These are phyloP conservation scores for Cystobasidium pallidum DNA, from an alignment of 1,284 basidiomycete genomes.

Conservation along the genomic window DNA sequence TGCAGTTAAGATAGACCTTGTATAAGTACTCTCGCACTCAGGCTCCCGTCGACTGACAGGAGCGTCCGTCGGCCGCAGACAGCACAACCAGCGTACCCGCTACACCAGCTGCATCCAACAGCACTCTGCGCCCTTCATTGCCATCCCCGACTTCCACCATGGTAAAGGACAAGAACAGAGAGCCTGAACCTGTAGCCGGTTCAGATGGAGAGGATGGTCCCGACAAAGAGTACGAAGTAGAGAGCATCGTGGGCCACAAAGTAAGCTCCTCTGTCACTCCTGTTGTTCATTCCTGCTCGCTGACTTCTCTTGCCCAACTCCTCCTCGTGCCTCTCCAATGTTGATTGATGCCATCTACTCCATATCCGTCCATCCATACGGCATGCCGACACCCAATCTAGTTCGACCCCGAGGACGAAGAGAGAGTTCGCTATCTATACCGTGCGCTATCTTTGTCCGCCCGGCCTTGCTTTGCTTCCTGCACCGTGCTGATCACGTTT, in stretches of 20 bases:
- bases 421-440: slow-evolving; percentile 8
- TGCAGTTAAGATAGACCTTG: no score
- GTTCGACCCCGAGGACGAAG: slow-evolving; percentile 8
- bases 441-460: slow-evolving; percentile 9
- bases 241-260: slow-evolving; percentile 21
- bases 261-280: background rate
- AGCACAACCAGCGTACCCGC: background rate
- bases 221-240: slow-evolving; percentile 4
- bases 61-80: no score
- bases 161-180: slow-evolving; percentile 3
- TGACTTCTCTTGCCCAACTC: background rate
- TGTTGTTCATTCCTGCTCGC: background rate
- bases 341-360: background rate
- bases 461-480: no score
- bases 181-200: background rate
- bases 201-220: background rate
- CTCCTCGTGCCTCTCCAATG: background rate
- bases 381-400: background rate
- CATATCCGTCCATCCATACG: background rate
- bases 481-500: background rate
- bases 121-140: background rate
- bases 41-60: no score
- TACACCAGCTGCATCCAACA: background rate
- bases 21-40: no score
- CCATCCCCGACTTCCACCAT: background rate